phyloP scores from a whole-genome alignment of 2,329 filamentous ascomycete genomes.

The Cladosporium cucumerinum region DNA sequence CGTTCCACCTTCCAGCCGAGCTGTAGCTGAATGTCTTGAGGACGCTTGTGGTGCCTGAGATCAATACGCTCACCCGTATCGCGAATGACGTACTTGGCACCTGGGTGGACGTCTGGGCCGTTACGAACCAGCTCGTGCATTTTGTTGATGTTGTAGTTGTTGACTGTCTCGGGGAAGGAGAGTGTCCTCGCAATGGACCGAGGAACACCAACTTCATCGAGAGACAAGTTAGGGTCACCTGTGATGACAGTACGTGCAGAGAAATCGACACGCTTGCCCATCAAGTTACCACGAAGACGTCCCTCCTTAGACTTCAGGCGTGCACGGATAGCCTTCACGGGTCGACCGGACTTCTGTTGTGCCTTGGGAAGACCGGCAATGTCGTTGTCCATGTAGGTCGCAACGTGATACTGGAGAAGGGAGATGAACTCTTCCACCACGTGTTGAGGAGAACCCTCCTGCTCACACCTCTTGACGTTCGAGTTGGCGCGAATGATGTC shows the following conservation, averaged over 20 bases:
- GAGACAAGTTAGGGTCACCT: conserved; percentile 90
- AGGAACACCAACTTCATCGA: conserved; percentile 96
- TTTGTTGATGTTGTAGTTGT: conserved; percentile 94
- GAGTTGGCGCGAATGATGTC: conserved; percentile 98
- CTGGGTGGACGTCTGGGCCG: conserved; percentile 90
- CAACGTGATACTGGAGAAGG: conserved; percentile 93
- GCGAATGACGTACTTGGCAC: conserved; percentile 93
- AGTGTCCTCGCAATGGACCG: conserved; percentile 87
- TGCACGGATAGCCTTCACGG: conserved; percentile 93
- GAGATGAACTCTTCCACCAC: conserved; percentile 88
- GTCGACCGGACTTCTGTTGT: conserved; percentile 92
- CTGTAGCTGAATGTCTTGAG: conserved; percentile 79
- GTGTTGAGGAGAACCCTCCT: conserved; percentile 87
- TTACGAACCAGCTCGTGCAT: conserved; percentile 86
- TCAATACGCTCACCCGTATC: conserved; percentile 93
- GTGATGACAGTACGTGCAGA: conserved; percentile 99
- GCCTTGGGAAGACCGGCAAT: conserved; percentile 94
- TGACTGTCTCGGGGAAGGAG: conserved; percentile 96
- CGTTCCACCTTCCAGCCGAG: conserved; percentile 99
- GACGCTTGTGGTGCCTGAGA: conserved; percentile 85
- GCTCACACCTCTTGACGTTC: conserved; percentile 86
- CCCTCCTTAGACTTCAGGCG: conserved; percentile 99
- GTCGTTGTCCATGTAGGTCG: conserved; percentile 99
- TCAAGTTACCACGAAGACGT: conserved; percentile 94
- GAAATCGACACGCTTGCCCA: conserved; percentile 99